Conservation (phyloP, 139 green algal genomes). For the Tetradesmus lagerheimii region DNA sequence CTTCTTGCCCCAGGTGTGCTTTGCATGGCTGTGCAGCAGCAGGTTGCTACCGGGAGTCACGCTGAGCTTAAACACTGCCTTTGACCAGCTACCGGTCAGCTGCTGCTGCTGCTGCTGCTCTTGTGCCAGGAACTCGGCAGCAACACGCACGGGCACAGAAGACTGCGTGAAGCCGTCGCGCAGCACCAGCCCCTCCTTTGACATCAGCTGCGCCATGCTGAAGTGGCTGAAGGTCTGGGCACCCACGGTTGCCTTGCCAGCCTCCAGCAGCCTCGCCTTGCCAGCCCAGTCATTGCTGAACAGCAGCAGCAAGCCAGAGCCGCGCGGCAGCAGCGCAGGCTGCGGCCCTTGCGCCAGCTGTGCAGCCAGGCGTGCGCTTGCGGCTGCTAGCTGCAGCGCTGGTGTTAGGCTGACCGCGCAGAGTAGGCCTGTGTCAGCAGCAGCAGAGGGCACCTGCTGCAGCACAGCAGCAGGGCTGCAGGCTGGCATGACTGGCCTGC, state of each 20-base stretch:
- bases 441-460: too few relatives aligned
- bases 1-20: conserved; percentile 1
- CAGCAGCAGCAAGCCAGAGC: background rate
- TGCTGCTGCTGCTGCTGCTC: too few relatives aligned
- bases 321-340: background rate
- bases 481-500: background rate
- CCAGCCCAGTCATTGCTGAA: background rate
- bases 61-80: background rate
- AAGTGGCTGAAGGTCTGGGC: background rate
- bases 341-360: background rate
- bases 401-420: background rate
- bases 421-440: too few relatives aligned
- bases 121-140: background rate
- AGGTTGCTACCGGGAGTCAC: background rate
- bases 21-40: background rate
- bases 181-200: conserved; percentile 17
- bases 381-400: background rate
- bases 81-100: background rate
- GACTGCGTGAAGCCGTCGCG: background rate
- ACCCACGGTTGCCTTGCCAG: background rate
- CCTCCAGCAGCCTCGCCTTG: background rate
- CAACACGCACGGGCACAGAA: background rate
- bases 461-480: background rate
- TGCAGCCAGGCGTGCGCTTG: background rate
- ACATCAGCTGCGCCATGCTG: conserved; percentile 9